phyloP scores from a whole-genome alignment of 192 early-diverging fungal species.

The Coemansia sp. region DNA sequence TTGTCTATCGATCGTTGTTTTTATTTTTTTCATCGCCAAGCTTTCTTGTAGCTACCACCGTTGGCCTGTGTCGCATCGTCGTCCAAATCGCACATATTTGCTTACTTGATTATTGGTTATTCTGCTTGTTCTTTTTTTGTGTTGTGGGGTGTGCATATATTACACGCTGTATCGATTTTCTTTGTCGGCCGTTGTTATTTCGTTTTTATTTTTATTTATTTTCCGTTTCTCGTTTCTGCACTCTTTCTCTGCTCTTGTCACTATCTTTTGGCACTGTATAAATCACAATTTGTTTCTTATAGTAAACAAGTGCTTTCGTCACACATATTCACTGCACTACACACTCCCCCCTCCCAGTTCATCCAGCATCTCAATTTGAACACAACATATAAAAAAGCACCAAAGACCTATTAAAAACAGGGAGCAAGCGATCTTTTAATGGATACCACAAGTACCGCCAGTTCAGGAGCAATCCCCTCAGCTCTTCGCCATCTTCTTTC shows the following conservation, averaged over 20 bases:
- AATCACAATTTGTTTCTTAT: slow-evolving; percentile 1
- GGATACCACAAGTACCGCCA: slow-evolving; percentile 37
- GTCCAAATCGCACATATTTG: not conserved
- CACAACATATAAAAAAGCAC: not conserved
- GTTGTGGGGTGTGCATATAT: slow-evolving; percentile 1
- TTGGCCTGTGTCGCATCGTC: not conserved
- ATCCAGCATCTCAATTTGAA: not conserved
- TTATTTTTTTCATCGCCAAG: not conserved
- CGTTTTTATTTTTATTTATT: not conserved
- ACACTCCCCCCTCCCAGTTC: not conserved
- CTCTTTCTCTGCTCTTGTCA: slow-evolving; percentile 1
- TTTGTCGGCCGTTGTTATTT: not conserved
- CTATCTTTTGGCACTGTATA: slow-evolving; percentile 8
- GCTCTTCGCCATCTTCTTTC: slow-evolving; percentile 49
- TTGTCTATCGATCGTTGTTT: not conserved
- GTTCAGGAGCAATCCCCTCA: slow-evolving; percentile 32
- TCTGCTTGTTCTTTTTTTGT: not conserved
- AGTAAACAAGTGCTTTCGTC: not conserved
- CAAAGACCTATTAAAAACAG: not conserved
- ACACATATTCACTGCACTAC: not conserved
- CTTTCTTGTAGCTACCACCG: not conserved
- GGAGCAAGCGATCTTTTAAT: slow-evolving; percentile 15
- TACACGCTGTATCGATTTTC: slow-evolving; percentile 1
- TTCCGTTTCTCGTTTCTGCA: slow-evolving; percentile 4
- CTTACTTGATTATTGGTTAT: not conserved